A percentile compares a stretch with the other conserved stretches of the same genome.
Evolutionary conservation across 2,329 filamentous ascomycete species (phyloP).

Genomic region (Trichoderma sp.): DNA sequence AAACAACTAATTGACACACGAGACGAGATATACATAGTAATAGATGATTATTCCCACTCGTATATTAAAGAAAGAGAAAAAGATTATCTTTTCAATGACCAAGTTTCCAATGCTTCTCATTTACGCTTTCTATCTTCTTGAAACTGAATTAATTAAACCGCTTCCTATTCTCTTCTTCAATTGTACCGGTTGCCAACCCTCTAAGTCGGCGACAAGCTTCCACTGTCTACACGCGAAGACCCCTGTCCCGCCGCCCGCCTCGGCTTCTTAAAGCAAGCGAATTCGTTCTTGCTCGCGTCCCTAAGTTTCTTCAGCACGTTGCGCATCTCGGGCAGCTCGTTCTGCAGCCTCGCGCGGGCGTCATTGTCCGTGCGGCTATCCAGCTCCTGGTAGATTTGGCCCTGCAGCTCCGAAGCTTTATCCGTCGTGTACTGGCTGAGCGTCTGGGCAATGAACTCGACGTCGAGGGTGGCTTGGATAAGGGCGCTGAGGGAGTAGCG

Average conservation of each 20-base stretch:
- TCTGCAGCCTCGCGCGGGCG: conserved; percentile 77
- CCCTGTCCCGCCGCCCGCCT: conserved; percentile 47
- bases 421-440: conserved; percentile 88
- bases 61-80: too few species aligned
- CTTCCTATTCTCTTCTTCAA: neutral
- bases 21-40: neutral
- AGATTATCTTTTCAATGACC: too few species aligned
- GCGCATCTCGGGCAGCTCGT: conserved; percentile 87
- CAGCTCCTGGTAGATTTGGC: conserved; percentile 88
- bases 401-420: conserved; percentile 77
- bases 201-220: conserved; percentile 32
- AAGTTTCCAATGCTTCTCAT: conserved; percentile 2
- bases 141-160: neutral
- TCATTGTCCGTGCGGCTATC: conserved; percentile 89
- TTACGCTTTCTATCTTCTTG: neutral
- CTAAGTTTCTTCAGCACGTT: conserved; percentile 80
- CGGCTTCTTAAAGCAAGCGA: conserved; percentile 78
- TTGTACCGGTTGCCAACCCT: conserved; percentile 24
- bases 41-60: neutral
- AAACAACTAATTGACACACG: neutral
- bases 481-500: conserved; percentile 78
- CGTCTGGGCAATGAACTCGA: conserved; percentile 95
- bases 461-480: conserved; percentile 96
- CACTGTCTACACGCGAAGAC: conserved; percentile 41
- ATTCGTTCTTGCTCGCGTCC: conserved; percentile 82